A percentile compares a stretch with the other conserved stretches of the same genome.
Evolutionary conservation across 73 alveolate species (phyloP).

Genomic region (Loxodes magnus): DNA sequence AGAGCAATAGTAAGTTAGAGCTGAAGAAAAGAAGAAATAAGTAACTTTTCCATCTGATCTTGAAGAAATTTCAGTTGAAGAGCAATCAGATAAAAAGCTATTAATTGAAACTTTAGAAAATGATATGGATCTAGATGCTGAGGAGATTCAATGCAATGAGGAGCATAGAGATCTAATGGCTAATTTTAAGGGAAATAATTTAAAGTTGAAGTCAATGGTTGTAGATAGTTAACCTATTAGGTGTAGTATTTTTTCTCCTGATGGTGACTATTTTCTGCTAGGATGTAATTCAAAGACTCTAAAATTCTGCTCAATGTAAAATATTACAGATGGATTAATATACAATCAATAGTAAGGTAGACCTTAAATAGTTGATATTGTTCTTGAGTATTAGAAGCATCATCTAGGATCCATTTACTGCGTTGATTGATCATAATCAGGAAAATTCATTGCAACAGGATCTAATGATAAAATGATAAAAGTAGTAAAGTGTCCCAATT

Average conservation of each 20-base stretch:
- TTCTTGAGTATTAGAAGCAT: constrained; percentile 79
- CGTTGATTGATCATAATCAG: constrained; percentile 85
- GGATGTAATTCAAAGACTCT: constrained; percentile 91
- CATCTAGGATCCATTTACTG: constrained; percentile 92
- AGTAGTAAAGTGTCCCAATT: constrained; percentile 55
- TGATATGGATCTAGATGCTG: neutral
- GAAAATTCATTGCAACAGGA: constrained; percentile 88
- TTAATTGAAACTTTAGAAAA: neutral
- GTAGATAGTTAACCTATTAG: constrained; percentile 88
- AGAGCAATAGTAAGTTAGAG: neutral
- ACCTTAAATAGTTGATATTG: constrained; percentile 8
- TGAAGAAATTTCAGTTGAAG: neutral
- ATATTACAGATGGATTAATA: constrained; percentile 43
- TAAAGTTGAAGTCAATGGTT: constrained; percentile 10
- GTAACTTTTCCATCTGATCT: neutral
- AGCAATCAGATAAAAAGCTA: neutral
- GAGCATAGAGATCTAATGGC: neutral
- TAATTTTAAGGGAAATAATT: neutral
- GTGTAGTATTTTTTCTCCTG: constrained; percentile 80
- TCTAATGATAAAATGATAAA: constrained; percentile 77
- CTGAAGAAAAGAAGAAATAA: neutral
- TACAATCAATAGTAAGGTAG: constrained; percentile 34
- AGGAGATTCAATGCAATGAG: neutral
- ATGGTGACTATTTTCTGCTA: constrained; percentile 83
- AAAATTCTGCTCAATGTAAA: constrained; percentile 73